Base-by-base conservation (phyloP, 2,329 filamentous ascomycete species). In the Polychaeton citri region DNA sequence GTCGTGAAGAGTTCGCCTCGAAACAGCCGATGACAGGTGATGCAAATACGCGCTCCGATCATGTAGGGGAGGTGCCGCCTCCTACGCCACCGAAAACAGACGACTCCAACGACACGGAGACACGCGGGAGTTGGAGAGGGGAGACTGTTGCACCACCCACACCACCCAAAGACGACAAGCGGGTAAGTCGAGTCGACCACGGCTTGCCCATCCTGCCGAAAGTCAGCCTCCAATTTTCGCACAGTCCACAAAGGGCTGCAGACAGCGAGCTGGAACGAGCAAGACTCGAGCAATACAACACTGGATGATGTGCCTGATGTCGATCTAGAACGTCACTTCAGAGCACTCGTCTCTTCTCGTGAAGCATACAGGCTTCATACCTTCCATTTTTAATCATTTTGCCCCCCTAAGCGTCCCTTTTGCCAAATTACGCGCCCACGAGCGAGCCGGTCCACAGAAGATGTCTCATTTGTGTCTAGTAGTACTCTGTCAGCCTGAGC, bases 131-230 rank as follows among this genome's bases (percentile, higher is more conserved):
- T 15, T 37, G 38, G 21, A 45, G 43, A 38, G 48, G 47, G 42
- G 49, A 48, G 13, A 47, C 48, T 9, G 41, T 36, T n/a, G 60
- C 60, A 20, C 63, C 63, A 19, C 60, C 61, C 2, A 65, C 62
- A n/a, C 62, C 62, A 9, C 62, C 62, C 1, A 65, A 56, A 36
- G 53, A 65, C 38, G 57, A 59, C 35, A 50, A 48, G n/a, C 32
- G 43, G 28, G 42, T 42, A 5, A 28, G 15, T 7, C 24, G 24
- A 10, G 15, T 12, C 12, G 46, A 52, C 19, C 53, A 54, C 36
- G 43, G 43, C 5, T 40, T 56, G 21, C 50, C 49, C 13, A 28
- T 49, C 21, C 50, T 48, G n/a, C 43, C 44, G 16, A 8, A 36
- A n/a, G 45, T 43, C 7, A 42, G 36, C 21, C 41, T 37, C 10